Conservation (phyloP, 2,329 filamentous ascomycete species). For the Colletotrichum eleusines region DNA sequence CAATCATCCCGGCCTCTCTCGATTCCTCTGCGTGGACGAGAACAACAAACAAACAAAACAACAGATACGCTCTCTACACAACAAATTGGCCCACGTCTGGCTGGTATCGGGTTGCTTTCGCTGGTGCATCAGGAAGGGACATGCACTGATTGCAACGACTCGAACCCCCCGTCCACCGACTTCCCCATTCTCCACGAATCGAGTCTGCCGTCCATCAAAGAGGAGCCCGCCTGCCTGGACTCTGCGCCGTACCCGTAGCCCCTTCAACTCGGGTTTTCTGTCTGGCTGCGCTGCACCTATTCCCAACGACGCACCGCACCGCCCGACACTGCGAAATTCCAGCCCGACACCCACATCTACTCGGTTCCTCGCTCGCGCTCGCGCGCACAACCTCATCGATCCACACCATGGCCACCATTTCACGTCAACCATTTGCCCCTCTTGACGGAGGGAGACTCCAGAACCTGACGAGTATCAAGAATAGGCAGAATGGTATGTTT, state of each 20-base stretch:
- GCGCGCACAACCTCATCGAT: constrained; percentile 29
- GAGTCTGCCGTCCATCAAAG: constrained; percentile 32
- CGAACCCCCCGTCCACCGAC: background rate
- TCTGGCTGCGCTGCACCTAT: constrained; percentile 8
- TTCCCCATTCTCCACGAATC: constrained; percentile 34
- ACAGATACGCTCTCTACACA: constrained; percentile 28
- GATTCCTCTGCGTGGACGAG: constrained; percentile 37
- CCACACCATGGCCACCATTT: constrained; percentile 64
- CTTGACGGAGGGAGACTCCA: constrained; percentile 78
- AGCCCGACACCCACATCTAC: constrained; percentile 11
- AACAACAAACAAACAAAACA: constrained; percentile 38
- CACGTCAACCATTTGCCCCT: constrained; percentile 81
- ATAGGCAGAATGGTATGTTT: constrained; percentile 78
- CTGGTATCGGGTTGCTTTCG: constrained; percentile 29
- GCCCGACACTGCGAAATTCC: background rate
- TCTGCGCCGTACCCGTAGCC: constrained; percentile 4
- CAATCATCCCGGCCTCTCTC: constrained; percentile 11
- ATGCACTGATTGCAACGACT: constrained; percentile 15
- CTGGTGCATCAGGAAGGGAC: constrained; percentile 19
- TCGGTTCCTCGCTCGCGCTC: constrained; percentile 11
- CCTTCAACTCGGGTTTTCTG: constrained; percentile 4
- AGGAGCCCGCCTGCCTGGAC: constrained; percentile 17
- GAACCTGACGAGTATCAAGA: constrained; percentile 80
- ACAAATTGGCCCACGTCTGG: constrained; percentile 18
- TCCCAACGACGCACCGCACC: constrained; percentile 6